A percentile compares a stretch with the other conserved stretches of the same genome.
phyloP scores from a whole-genome alignment of 208 protist species.

The Trypanosoma vivax region DNA sequence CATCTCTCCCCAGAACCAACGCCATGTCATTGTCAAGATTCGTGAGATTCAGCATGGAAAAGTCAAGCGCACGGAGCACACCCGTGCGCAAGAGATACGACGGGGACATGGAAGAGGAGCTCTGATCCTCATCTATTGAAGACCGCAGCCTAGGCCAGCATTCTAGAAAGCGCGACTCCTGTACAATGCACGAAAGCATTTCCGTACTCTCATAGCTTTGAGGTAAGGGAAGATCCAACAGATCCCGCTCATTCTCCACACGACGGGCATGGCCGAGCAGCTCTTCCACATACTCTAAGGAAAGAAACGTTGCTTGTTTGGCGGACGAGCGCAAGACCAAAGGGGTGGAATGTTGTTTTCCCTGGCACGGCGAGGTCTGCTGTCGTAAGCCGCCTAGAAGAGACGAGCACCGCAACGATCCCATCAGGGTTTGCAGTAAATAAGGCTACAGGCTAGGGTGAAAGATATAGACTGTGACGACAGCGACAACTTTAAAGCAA shows the following conservation, averaged over 20 bases:
- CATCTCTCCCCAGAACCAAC: conserved; percentile 5
- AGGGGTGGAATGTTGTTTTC: not conserved
- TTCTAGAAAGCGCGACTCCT: conserved; percentile 29
- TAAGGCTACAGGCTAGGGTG: too few species aligned
- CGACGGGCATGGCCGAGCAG: conserved; percentile 21
- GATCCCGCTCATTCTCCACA: conserved; percentile 2
- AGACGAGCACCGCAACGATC: too few species aligned
- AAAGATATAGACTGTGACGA: too few species aligned
- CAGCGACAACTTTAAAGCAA: too few species aligned
- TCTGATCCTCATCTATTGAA: not conserved
- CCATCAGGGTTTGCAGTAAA: too few species aligned
- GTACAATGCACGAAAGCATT: conserved; percentile 18
- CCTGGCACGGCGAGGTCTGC: too few species aligned
- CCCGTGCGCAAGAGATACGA: conserved; percentile 26
- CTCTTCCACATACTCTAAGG: conserved; percentile 57
- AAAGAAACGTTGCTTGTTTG: conserved; percentile 60
- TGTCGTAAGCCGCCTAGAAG: too few species aligned
- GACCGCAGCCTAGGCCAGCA: conserved; percentile 11
- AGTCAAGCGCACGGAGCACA: conserved; percentile 32
- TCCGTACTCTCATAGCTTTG: conserved; percentile 2
- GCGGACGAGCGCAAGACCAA: conserved; percentile 31
- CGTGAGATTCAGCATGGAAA: conserved; percentile 9
- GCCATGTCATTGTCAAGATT: not conserved
- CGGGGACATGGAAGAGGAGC: conserved; percentile 1
- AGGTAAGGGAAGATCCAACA: conserved; percentile 1